Base-by-base conservation (phyloP, 1,139 yeast genomes). In the Saccharomycopsis hybrid region DNA sequence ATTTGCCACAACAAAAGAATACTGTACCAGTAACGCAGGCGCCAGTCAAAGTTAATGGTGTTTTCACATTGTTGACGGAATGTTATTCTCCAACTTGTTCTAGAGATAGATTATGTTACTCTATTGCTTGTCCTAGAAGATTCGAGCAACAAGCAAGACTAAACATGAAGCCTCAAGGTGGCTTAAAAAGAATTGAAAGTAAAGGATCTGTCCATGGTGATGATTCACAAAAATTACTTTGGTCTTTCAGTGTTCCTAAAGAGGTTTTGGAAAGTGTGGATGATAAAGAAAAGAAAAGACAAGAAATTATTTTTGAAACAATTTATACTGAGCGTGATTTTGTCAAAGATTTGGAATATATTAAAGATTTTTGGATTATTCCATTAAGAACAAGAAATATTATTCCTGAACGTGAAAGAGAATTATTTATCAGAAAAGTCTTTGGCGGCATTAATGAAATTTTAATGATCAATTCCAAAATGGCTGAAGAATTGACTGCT, bases 81-180 rank as follows among this genome's bases (percentile, higher is more conserved):
- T 92, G 98, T 67, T 92, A 92, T 62, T 89, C 97, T 0, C 96
- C 98, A 36, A 92, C 98, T 0, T 92, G 98, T 69, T 84, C 96
- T 3, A 72, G 95, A 50, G 95, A 88, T 62, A 74, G 79, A 37
- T 71, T 92, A 43, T 92, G 98, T 67, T 92, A 92, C 66, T 85
- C 96, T 49, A 90, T 92, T 58, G 95, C 97, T n/a, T 92, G 98
- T 68, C 98, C 98, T 8, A 77, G 97, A 58, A 77, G 98, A 57
- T 71, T 92, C 47, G 98, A 92, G 66, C 98, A 92, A 65, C 97
- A 92, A 63, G 96, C 96, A 2, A 74, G 97, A 52, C 74, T 88
- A 54, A 88, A 89, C 60, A 74, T 87, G 78, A 87, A 88, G 64
- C 89, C 95, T 5, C 86, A 86, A 60, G 92, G 96, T 40, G 95